Evolutionary conservation across 73 alveolate genomes (phyloP).

Genomic region (Paramecium bursaria): DNA sequence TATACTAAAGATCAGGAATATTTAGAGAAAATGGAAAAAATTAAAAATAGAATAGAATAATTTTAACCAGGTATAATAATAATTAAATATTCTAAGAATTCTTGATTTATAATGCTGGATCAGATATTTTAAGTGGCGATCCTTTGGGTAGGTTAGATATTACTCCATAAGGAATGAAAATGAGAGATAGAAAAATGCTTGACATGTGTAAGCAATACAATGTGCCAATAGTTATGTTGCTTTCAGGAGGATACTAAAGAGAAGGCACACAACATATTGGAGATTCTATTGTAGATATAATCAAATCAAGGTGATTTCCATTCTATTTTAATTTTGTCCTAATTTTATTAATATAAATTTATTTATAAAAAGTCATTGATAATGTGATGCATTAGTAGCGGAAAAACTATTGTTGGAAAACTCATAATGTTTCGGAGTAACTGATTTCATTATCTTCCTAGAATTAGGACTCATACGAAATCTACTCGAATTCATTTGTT

Average conservation of each 20-base stretch:
- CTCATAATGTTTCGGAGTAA: too few species aligned
- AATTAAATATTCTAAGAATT: constrained; percentile 62
- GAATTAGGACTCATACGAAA: too few species aligned
- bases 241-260: constrained; percentile 88
- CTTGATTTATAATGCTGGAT: constrained; percentile 89
- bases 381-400: too few species aligned
- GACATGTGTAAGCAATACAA: constrained; percentile 53
- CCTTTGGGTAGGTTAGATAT: constrained; percentile 79
- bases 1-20: constrained; percentile 74
- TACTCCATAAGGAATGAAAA: constrained; percentile 72
- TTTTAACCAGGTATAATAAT: constrained; percentile 67
- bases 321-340: too few species aligned
- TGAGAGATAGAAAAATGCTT: constrained; percentile 82
- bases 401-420: too few species aligned
- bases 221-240: constrained; percentile 85
- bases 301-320: too few species aligned
- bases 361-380: too few species aligned
- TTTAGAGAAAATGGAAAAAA: constrained; percentile 23
- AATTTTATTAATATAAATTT: too few species aligned
- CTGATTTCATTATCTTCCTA: too few species aligned
- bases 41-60: constrained; percentile 60
- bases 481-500: too few species aligned
- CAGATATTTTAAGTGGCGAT: constrained; percentile 88
- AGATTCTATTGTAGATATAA: constrained; percentile 64
- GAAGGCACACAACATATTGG: constrained; percentile 82